phyloP scores from a whole-genome alignment of 2,329 filamentous ascomycete species.

The Talaromyces verruculosus region DNA sequence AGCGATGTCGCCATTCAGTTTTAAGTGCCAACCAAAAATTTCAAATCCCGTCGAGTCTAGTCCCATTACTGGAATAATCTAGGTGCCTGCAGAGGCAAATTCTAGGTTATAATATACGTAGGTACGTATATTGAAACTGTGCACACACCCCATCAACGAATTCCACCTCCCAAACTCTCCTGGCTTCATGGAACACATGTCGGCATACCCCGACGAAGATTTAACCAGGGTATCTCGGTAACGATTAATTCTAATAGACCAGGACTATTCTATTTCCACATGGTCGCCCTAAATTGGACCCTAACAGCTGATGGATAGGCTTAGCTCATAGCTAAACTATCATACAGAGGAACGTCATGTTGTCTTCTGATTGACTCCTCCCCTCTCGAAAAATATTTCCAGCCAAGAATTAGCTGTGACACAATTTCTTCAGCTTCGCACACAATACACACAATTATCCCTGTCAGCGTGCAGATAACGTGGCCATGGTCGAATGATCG shows the following conservation, averaged over 20 bases:
- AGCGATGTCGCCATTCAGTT: background rate
- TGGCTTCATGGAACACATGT: background rate
- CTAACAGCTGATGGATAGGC: background rate
- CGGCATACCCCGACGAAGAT: background rate
- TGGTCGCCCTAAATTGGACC: background rate
- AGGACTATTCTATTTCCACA: background rate
- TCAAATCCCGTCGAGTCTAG: background rate
- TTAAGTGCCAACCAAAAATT: background rate
- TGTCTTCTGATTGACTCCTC: background rate
- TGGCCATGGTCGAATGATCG: conserved; percentile 13
- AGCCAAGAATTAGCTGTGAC: conserved; percentile 1
- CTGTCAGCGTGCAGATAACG: conserved; percentile 2
- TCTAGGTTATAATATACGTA: background rate
- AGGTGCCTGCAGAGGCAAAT: background rate
- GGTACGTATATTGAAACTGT: background rate
- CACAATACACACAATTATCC: conserved; percentile 10
- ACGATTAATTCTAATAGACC: background rate
- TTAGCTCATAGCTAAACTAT: background rate
- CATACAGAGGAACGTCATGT: background rate
- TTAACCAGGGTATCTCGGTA: background rate
- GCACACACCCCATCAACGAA: background rate
- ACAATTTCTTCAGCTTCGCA: conserved; percentile 7
- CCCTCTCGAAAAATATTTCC: background rate
- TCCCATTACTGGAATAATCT: background rate
- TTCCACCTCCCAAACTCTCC: background rate